Evolutionary conservation across 2,329 filamentous ascomycete genomes (phyloP).

Genomic region (Colletotrichum godetiae): DNA sequence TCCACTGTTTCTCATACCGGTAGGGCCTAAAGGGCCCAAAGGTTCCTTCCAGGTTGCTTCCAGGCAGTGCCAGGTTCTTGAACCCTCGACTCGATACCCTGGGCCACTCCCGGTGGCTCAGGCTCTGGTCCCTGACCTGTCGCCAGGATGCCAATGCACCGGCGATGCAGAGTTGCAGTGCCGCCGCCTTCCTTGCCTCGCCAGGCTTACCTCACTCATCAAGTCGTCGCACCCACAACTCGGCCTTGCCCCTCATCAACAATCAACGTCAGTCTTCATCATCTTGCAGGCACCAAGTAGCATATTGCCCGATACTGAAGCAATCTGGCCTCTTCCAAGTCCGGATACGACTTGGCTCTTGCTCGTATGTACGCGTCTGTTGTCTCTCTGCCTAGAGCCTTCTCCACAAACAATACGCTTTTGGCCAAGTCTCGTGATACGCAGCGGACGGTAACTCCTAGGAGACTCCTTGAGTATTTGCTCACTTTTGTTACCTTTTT

Average conservation of each 20-base stretch:
- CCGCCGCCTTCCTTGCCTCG: slow-evolving; percentile 25
- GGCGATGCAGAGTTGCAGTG: slow-evolving; percentile 15
- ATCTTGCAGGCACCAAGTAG: slow-evolving; percentile 26
- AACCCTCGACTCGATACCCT: not conserved
- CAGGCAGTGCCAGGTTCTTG: not conserved
- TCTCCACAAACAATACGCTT: slow-evolving; percentile 14
- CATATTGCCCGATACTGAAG: not conserved
- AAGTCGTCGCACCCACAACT: not conserved
- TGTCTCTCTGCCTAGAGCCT: not conserved
- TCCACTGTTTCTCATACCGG: slow-evolving; percentile 21
- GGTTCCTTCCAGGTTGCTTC: not conserved
- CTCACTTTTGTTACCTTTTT: not conserved
- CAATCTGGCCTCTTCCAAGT: slow-evolving; percentile 3
- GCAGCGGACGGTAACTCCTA: not conserved
- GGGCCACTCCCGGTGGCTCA: not conserved
- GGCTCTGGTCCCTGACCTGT: not conserved
- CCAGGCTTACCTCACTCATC: not conserved
- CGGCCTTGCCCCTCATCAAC: slow-evolving; percentile 2
- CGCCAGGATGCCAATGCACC: slow-evolving; percentile 15
- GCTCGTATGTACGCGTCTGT: not conserved
- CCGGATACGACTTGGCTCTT: slow-evolving; percentile 26
- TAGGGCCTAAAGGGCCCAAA: not conserved
- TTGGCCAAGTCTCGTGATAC: slow-evolving; percentile 2
- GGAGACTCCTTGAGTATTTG: not conserved
- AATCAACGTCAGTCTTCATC: slow-evolving; percentile 29